phyloP scores from a whole-genome alignment of 371 early-diverging fungal genomes.

The Blakeslea trispora region DNA sequence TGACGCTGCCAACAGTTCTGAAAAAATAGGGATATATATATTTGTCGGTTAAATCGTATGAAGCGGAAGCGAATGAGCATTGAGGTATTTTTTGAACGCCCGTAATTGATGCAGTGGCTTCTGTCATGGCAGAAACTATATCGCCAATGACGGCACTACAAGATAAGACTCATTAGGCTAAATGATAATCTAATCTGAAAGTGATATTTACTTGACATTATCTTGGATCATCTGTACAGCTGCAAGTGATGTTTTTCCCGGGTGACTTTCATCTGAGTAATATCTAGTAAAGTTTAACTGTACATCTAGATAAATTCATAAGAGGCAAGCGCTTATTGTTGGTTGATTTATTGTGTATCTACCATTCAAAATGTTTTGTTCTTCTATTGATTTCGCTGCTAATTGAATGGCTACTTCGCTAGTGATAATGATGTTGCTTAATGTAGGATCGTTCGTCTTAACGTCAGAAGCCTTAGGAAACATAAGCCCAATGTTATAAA shows the following conservation, averaged over 20 bases:
- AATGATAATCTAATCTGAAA: neutral
- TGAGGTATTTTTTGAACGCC: conserved; percentile 40
- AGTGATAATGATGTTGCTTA: conserved; percentile 39
- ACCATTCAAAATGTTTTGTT: conserved; percentile 33
- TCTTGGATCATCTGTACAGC: conserved; percentile 33
- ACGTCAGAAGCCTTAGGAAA: conserved; percentile 33
- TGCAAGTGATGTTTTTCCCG: conserved; percentile 34
- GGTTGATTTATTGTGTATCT: neutral
- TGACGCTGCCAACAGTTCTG: conserved; percentile 35
- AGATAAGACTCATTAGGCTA: neutral
- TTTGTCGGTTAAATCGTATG: conserved; percentile 33
- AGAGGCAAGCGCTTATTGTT: neutral
- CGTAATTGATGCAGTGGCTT: conserved; percentile 39
- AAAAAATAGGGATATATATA: conserved; percentile 44
- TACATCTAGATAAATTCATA: conserved; percentile 27
- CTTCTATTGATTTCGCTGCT: conserved; percentile 24
- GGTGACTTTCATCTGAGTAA: conserved; percentile 27
- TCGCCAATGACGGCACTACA: conserved; percentile 50
- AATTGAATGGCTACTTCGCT: conserved; percentile 37
- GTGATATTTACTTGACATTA: conserved; percentile 32
- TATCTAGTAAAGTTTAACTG: conserved; percentile 32
- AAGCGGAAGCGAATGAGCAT: conserved; percentile 41
- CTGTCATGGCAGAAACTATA: conserved; percentile 34
- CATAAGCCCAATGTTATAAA: conserved; percentile 39
- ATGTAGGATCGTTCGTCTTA: conserved; percentile 20